Conservation (phyloP, 1,284 basidiomycete species). For the Apiotrichum domesticum region DNA sequence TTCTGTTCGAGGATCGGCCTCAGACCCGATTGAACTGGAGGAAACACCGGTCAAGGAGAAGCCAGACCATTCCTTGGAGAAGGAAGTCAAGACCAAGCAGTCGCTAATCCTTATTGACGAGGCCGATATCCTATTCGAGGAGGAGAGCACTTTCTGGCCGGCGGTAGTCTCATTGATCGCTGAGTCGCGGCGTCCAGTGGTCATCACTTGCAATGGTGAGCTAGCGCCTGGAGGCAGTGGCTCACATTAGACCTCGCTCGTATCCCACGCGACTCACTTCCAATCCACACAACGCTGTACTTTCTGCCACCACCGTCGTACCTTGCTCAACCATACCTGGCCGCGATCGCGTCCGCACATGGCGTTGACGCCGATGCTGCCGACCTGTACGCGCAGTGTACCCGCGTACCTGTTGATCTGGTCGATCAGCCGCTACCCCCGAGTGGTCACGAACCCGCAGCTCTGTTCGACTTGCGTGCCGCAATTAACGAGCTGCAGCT, state of each 20-base stretch:
- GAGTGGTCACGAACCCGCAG: conserved; percentile 43
- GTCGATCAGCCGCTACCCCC: conserved; percentile 46
- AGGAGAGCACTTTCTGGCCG: conserved; percentile 88
- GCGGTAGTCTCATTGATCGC: conserved; percentile 72
- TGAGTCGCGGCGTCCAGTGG: conserved; percentile 73
- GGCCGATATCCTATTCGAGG: conserved; percentile 85
- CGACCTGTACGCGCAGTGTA: conserved; percentile 37
- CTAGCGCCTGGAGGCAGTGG: conserved; percentile 3
- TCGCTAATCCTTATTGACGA: conserved; percentile 94
- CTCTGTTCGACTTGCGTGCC: conserved; percentile 56
- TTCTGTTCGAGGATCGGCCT: conserved; percentile 3
- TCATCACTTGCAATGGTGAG: conserved; percentile 88
- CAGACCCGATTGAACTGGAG: conserved; percentile 30
- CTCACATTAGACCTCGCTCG: conserved; percentile 57
- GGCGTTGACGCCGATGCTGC: conserved; percentile 8
- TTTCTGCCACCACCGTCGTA: conserved; percentile 59
- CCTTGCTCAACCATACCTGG: conserved; percentile 66
- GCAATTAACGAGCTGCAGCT: conserved; percentile 59
- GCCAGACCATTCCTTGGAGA: no score
- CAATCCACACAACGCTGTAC: conserved; percentile 65
- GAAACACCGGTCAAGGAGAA: neutral
- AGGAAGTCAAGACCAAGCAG: conserved; percentile 52
- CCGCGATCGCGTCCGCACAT: conserved; percentile 50
- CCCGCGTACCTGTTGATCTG: conserved; percentile 17
- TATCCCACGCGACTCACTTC: conserved; percentile 65